These are phyloP conservation scores for Umbellularia californica DNA, from an alignment of 164 flowering plant species.

Conservation along the genomic window DNA sequence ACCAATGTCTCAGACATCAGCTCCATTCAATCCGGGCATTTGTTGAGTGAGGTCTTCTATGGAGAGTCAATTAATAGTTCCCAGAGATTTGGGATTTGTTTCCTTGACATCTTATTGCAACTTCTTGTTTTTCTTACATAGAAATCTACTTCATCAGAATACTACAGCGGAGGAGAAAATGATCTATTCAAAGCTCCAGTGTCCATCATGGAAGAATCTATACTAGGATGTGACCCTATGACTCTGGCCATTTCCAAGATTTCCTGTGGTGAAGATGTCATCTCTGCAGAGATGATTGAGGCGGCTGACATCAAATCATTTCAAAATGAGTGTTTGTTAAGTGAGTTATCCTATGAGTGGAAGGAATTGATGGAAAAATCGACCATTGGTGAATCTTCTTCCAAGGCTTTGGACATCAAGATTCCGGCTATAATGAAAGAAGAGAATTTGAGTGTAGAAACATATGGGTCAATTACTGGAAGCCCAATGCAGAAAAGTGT, in stretches of 20 bases:
- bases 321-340: slow-evolving; percentile 50
- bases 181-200: slow-evolving; percentile 90
- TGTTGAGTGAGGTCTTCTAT: slow-evolving; percentile 64
- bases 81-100: background rate
- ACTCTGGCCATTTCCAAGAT: slow-evolving; percentile 60
- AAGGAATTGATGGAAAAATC: slow-evolving; percentile 64
- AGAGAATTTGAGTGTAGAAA: slow-evolving; percentile 31
- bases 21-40: slow-evolving; percentile 44
- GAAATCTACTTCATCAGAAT: slow-evolving; percentile 52
- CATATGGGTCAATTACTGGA: slow-evolving; percentile 17
- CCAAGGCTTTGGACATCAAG: slow-evolving; percentile 45
- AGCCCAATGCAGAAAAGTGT: slow-evolving; percentile 53
- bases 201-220: slow-evolving; percentile 54
- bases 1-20: slow-evolving; percentile 36
- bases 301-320: slow-evolving; percentile 43
- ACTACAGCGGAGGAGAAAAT: slow-evolving; percentile 84
- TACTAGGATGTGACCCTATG: slow-evolving; percentile 52
- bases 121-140: slow-evolving; percentile 11
- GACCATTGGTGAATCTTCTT: slow-evolving; percentile 37
- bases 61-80: slow-evolving; percentile 21
- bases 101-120: slow-evolving; percentile 1
- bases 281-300: slow-evolving; percentile 46
- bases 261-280: slow-evolving; percentile 64
- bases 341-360: slow-evolving; percentile 74
- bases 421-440: slow-evolving; percentile 29